Conservation (phyloP, 176 grass and related monocot species). For the Oryza longistaminata region DNA sequence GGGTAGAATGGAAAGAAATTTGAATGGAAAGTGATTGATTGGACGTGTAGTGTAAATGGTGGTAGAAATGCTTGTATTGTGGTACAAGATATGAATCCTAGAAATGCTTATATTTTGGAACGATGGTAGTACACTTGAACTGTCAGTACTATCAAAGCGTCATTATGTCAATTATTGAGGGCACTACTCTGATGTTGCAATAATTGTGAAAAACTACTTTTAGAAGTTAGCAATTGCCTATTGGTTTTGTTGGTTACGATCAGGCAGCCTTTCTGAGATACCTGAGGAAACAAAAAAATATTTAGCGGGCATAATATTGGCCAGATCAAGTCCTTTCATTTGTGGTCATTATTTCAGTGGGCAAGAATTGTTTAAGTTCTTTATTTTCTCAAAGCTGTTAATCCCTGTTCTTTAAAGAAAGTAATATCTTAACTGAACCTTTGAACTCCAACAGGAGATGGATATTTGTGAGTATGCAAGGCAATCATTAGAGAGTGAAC, state of each 20-base stretch:
- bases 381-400: slow-evolving; percentile 7
- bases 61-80: no score
- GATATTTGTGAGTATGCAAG: slow-evolving; percentile 74
- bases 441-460: slow-evolving; percentile 59
- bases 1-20: no score
- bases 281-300: not conserved
- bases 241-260: not conserved
- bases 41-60: no score
- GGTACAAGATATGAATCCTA: no score
- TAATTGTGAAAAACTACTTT: no score
- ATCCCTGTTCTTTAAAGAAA: slow-evolving; percentile 14
- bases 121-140: not conserved
- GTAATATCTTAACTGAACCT: slow-evolving; percentile 19
- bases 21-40: no score
- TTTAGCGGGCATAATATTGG: slow-evolving; percentile 10
- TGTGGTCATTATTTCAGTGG: not conserved
- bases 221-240: not conserved
- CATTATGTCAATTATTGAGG: slow-evolving; percentile 15
- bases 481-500: slow-evolving; percentile 51
- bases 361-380: not conserved
- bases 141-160: not conserved
- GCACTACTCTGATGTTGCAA: not conserved
- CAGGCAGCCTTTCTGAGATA: not conserved
- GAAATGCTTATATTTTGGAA: no score
- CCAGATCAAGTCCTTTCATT: not conserved